Evolutionary conservation across 768 basidiomycete genomes (phyloP).

Genomic region (Serendipita sp.): DNA sequence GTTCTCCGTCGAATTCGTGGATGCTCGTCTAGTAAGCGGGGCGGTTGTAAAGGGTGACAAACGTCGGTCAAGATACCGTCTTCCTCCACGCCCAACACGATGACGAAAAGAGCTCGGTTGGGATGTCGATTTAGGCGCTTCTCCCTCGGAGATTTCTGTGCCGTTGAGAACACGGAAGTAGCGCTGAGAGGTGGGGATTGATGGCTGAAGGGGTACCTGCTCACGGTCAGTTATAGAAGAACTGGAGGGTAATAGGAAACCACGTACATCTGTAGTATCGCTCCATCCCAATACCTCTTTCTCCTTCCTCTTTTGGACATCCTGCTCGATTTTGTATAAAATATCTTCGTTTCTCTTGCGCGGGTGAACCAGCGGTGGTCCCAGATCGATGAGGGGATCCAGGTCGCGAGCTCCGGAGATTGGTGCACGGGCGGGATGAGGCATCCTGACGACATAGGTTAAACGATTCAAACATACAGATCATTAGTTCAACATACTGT

Average conservation of each 20-base stretch:
- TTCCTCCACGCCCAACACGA: constrained; percentile 71
- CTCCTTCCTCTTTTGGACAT: constrained; percentile 47
- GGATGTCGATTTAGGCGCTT: constrained; percentile 24
- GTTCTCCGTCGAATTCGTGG: background rate
- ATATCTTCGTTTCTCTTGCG: constrained; percentile 45
- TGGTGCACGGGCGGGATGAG: background rate
- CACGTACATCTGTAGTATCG: constrained; percentile 62
- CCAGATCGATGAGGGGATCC: constrained; percentile 12
- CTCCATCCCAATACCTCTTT: constrained; percentile 62
- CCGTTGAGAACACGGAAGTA: constrained; percentile 48
- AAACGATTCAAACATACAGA: background rate
- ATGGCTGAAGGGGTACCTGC: constrained; percentile 57
- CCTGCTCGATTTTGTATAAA: constrained; percentile 43
- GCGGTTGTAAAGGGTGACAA: constrained; percentile 5
- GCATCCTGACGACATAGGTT: background rate
- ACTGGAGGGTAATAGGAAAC: background rate
- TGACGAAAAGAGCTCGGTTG: constrained; percentile 36
- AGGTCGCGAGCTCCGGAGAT: constrained; percentile 5
- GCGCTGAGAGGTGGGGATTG: constrained; percentile 39
- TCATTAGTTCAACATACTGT: background rate
- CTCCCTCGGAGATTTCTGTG: constrained; percentile 19
- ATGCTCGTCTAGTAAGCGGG: constrained; percentile 7
- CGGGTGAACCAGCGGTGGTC: constrained; percentile 22
- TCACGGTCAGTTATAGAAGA: constrained; percentile 5
- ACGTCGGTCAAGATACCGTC: constrained; percentile 58